Conservation (phyloP, 2,329 filamentous ascomycete genomes). For the Cordyceps fumosorosea region DNA sequence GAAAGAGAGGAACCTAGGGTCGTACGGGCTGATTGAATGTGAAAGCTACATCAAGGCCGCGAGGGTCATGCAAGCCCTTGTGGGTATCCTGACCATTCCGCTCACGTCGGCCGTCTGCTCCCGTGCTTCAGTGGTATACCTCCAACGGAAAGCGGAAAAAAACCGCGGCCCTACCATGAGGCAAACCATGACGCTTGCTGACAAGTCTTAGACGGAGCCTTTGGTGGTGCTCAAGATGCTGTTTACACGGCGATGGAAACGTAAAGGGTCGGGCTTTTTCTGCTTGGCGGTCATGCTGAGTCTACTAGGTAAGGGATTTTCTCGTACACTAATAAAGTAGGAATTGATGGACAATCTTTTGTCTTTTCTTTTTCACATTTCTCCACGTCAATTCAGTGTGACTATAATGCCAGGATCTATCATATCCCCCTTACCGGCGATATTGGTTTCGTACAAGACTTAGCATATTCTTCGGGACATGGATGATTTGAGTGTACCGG, state of each 20-base stretch:
- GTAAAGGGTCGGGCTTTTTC: background rate
- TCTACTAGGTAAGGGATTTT: too few relatives aligned
- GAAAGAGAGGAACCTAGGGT: background rate
- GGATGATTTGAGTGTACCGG: too few relatives aligned
- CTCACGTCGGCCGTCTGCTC: background rate
- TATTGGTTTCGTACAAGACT: too few relatives aligned
- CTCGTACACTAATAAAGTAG: too few relatives aligned
- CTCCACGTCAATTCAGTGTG: too few relatives aligned
- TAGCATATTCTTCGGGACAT: too few relatives aligned
- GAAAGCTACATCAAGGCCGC: background rate
- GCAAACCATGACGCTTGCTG: background rate
- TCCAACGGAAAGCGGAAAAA: background rate
- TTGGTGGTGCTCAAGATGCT: background rate
- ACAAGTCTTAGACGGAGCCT: background rate
- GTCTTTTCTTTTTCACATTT: too few relatives aligned
- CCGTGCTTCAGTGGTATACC: background rate
- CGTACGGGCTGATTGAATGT: background rate
- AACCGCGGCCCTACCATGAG: background rate
- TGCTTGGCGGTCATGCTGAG: background rate
- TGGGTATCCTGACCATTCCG: background rate
- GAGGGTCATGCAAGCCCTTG: background rate
- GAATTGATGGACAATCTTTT: too few relatives aligned
- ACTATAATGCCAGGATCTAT: too few relatives aligned
- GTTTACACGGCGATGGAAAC: background rate
- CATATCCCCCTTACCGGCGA: too few relatives aligned